Evolutionary conservation across 345 rosid genomes (phyloP), one percentile per base, ranked within the genome.

Genomic region (Hibiscus trionum): DNA sequence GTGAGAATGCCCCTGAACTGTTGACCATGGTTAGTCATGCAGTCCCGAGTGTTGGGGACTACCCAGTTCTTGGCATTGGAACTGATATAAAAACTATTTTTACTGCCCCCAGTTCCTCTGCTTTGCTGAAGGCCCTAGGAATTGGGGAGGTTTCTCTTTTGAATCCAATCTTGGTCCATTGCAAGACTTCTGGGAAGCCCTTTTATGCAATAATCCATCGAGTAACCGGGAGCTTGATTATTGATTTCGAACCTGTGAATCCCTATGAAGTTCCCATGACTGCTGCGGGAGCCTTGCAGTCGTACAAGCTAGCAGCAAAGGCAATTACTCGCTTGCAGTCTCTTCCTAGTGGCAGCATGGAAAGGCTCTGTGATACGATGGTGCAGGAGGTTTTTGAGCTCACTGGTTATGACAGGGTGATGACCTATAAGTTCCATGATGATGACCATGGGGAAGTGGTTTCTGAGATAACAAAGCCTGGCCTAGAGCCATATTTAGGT

Each of bases 391-490:
- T 90, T 75, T 94, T 88, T 70, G 97, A 94, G 79, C 94, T 94
- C 74, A 94, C 95, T 3, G 95, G 98, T 27, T 94, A 94, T 84
- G 98, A 94, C 80, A 87, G 98, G 82, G 95, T 83, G 70, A 94
- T 94, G 98, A 77, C 95, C 29, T 94, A 94, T 85, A 94, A 90
- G 53, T 94, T 94, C 80, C 98, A 94, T 31, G 97, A 94, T 24
- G 98, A 94, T 79, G 98, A 91, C 78, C 98, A 94, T 61, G 98
- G 98, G 27, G 98, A 94, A 82, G 98, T 94, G 66, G 76, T 91
- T 72, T 84, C 98, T 3, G 98, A 94, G 88, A 76, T 83, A 27
- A 87, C 97, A 21, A 91, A 91, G 82, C 90, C 97, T 0, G 97
- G 91, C 26, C 80, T 90, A 57, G 97, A 94, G 83, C 97, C 98